Percentiles rank a stretch among this genome's conserved stretches.
These are phyloP conservation scores for Ulota crispa DNA, from an alignment of 225 moss, liverwort and hornwort species.

Conservation along the genomic window DNA sequence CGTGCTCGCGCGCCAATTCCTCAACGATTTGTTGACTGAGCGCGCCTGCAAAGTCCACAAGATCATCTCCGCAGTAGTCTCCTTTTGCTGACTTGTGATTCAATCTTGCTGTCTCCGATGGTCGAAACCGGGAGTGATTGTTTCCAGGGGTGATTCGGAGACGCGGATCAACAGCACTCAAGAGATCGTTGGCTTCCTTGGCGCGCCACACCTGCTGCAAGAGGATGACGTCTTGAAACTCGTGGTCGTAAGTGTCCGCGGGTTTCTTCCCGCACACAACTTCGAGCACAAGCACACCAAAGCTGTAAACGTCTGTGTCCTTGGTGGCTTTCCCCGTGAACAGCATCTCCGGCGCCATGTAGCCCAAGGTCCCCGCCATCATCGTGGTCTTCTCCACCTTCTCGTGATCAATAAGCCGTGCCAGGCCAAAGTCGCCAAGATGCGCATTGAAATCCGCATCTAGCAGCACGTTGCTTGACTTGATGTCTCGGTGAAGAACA, in stretches of 20 bases:
- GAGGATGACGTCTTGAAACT: constrained; percentile 26
- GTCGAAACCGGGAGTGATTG: background rate
- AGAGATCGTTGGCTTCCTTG: constrained; percentile 24
- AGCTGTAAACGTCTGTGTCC: constrained; percentile 68
- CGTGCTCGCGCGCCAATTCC: constrained; percentile 22
- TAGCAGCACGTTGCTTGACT: constrained; percentile 58
- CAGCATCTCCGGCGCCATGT: constrained; percentile 73
- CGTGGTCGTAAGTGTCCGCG: background rate
- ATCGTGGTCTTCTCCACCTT: constrained; percentile 53
- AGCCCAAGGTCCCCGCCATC: constrained; percentile 55
- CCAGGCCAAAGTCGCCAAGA: constrained; percentile 59
- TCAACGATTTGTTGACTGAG: constrained; percentile 8
- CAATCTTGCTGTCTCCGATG: background rate
- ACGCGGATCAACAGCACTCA: constrained; percentile 26
- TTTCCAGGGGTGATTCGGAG: background rate
- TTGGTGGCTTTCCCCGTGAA: constrained; percentile 51
- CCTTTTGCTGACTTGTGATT: background rate
- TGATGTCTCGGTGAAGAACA: constrained; percentile 55
- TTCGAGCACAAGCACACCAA: constrained; percentile 66
- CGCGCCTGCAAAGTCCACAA: background rate
- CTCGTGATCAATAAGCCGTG: constrained; percentile 55
- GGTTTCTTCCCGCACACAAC: constrained; percentile 41
- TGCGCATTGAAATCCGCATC: constrained; percentile 46
- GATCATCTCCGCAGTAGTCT: background rate
- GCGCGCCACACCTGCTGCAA: constrained; percentile 51